Percentiles rank a stretch among this genome's conserved stretches.
Conservation (phyloP, 2,329 filamentous ascomycete species). For the Colletotrichum sp. region DNA sequence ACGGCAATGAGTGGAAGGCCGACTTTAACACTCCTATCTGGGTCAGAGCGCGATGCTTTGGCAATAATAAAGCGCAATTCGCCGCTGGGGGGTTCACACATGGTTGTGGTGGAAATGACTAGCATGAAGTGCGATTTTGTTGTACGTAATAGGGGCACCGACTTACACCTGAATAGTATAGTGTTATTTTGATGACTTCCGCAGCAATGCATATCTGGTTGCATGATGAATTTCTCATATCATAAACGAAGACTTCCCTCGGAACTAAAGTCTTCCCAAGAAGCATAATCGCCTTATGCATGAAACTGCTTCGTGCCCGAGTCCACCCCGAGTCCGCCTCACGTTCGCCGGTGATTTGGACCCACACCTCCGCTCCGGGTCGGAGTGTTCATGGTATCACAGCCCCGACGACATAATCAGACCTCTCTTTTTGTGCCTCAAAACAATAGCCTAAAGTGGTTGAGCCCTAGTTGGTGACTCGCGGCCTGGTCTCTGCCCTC, state of each 20-base stretch:
- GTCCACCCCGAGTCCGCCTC: background rate
- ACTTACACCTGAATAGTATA: background rate
- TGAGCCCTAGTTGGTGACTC: background rate
- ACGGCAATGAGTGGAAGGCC: slow-evolving; percentile 27
- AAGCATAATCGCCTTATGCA: background rate
- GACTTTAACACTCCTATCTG: slow-evolving; percentile 27
- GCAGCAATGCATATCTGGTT: background rate
- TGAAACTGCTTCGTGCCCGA: background rate
- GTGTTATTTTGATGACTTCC: background rate
- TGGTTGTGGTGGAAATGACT: background rate
- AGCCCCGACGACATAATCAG: background rate
- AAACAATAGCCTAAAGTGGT: background rate
- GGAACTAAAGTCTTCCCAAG: background rate
- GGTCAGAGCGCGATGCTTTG: slow-evolving; percentile 24
- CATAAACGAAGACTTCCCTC: too few species aligned
- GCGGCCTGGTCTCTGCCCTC: background rate
- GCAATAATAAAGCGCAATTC: slow-evolving; percentile 9
- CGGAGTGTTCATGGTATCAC: background rate
- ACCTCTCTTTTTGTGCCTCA: background rate
- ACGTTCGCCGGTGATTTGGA: background rate
- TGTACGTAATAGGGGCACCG: background rate
- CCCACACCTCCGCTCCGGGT: background rate
- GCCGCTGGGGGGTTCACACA: background rate
- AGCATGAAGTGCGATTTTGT: background rate
- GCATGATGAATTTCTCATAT: rapidly evolving